phyloP scores from a whole-genome alignment of 2,329 filamentous ascomycete genomes.

The Magnaporthales sp. region DNA sequence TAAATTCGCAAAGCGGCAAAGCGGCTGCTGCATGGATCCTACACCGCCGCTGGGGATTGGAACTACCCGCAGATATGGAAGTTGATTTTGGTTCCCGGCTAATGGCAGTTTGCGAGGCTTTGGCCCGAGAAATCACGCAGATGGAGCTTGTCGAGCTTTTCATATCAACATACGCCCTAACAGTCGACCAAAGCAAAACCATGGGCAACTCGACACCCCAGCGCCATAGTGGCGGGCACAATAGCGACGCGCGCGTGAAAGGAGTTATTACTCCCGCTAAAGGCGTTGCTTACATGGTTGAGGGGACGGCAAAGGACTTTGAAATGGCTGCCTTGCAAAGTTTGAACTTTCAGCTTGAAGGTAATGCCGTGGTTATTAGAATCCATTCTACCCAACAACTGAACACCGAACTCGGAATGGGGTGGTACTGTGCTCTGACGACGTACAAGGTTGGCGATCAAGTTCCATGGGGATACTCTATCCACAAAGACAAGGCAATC shows the following conservation, averaged over 20 bases:
- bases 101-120: background rate
- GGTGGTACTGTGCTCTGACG: background rate
- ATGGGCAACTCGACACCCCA: background rate
- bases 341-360: background rate
- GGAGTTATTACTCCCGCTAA: background rate
- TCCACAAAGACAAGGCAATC: background rate
- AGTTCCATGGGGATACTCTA: background rate
- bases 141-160: background rate
- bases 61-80: background rate
- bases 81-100: background rate
- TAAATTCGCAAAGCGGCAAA: constrained; percentile 74
- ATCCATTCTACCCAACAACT: background rate
- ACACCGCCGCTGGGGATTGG: background rate
- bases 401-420: background rate
- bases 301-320: background rate
- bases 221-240: background rate
- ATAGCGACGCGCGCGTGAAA: background rate
- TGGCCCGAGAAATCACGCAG: background rate
- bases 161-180: background rate
- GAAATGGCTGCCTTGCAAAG: background rate
- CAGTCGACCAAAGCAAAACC: background rate
- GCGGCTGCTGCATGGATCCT: background rate
- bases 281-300: background rate
- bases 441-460: background rate
- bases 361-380: background rate